A percentile compares a stretch with the other conserved stretches of the same genome.
phyloP scores from a whole-genome alignment of 2,329 filamentous ascomycete genomes.

The Diaporthe citrichinensis region DNA sequence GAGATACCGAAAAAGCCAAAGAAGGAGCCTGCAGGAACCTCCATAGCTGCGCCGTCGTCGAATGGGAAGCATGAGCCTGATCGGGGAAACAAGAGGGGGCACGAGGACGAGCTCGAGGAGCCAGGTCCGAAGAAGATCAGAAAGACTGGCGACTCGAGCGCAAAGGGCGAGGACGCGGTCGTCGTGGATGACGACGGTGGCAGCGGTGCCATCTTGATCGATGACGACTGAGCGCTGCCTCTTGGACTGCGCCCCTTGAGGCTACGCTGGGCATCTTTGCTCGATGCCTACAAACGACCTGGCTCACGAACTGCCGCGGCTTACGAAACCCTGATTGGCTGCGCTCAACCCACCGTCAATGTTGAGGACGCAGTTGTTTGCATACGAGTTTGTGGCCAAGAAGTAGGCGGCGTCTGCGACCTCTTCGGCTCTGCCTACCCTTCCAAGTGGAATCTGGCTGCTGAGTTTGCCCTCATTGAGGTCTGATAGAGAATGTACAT shows the following conservation, averaged over 20 bases:
- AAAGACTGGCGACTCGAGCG: conserved; percentile 49
- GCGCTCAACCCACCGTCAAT: conserved; percentile 88
- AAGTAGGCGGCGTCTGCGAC: conserved; percentile 88
- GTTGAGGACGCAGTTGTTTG: conserved; percentile 89
- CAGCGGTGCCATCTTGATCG: conserved; percentile 77
- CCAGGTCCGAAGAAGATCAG: conserved; percentile 64
- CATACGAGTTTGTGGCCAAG: conserved; percentile 82
- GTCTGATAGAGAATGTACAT: conserved; percentile 44
- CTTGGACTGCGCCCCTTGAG: background rate
- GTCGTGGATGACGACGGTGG: conserved; percentile 63
- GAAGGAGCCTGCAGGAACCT: conserved; percentile 55
- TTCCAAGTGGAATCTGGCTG: conserved; percentile 72
- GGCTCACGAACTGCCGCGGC: conserved; percentile 5
- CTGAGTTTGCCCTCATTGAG: conserved; percentile 55
- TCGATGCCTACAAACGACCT: background rate
- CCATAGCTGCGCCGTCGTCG: conserved; percentile 55
- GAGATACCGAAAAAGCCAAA: conserved; percentile 69
- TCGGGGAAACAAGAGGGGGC: conserved; percentile 62
- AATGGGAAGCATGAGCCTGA: conserved; percentile 59
- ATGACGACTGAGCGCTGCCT: conserved; percentile 65
- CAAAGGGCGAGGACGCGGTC: conserved; percentile 60
- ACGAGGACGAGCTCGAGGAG: conserved; percentile 58
- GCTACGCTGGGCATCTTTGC: background rate
- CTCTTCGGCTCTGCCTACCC: conserved; percentile 78
- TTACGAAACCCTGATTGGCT: conserved; percentile 44